Evolutionary conservation across 331 rosid genomes (phyloP).

Genomic region (Quercus phellos): DNA sequence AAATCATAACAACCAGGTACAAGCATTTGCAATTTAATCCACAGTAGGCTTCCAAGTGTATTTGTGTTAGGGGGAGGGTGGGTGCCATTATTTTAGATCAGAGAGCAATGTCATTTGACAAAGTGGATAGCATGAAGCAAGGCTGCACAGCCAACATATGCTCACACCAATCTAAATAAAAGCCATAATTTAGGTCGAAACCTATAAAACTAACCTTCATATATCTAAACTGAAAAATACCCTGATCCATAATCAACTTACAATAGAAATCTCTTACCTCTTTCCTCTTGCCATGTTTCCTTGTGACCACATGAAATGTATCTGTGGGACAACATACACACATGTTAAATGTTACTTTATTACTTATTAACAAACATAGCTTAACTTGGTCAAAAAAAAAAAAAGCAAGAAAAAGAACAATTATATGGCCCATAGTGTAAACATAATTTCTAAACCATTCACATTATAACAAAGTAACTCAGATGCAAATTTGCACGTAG

Average conservation of each 20-base stretch:
- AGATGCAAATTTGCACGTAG: not conserved
- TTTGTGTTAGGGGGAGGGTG: not conserved
- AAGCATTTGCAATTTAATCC: not conserved
- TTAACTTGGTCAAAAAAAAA: constrained; percentile 10
- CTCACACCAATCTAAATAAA: constrained; percentile 4
- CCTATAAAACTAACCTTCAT: not conserved
- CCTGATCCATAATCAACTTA: constrained; percentile 12
- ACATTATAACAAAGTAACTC: not conserved
- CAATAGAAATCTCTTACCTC: constrained; percentile 55
- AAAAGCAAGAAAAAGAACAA: not conserved
- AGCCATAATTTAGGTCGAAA: constrained; percentile 4
- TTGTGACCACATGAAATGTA: constrained; percentile 87
- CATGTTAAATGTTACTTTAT: not conserved
- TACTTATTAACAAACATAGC: not conserved
- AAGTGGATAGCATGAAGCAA: not conserved
- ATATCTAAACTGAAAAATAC: not conserved
- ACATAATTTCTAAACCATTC: not conserved
- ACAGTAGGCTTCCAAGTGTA: not conserved
- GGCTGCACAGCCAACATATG: not conserved
- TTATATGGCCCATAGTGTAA: not conserved
- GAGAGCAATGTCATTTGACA: not conserved
- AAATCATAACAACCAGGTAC: constrained; percentile 13
- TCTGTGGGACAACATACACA: constrained; percentile 45
- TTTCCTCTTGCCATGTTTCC: constrained; percentile 77
- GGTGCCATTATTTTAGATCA: not conserved